Evolutionary conservation across 192 early-diverging fungal species (phyloP).

Genomic region (Coemansia erecta): DNA sequence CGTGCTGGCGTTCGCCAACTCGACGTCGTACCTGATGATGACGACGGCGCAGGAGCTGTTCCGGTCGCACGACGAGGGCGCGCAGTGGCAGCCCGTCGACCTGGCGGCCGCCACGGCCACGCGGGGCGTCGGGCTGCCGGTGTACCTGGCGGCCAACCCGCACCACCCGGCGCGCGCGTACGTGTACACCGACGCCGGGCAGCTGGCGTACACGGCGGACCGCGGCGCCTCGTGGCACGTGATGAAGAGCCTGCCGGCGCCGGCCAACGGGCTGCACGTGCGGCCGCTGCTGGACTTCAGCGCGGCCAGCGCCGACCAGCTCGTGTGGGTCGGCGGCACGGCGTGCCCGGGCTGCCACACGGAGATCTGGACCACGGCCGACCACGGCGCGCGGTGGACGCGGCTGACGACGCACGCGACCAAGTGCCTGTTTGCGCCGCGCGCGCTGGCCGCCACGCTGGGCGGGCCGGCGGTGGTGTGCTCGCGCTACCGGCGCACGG

Average conservation of each 20-base stretch:
- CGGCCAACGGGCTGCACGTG: slow-evolving; percentile 66
- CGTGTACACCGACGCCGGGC: slow-evolving; percentile 55
- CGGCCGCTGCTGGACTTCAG: slow-evolving; percentile 83
- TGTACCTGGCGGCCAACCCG: slow-evolving; percentile 68
- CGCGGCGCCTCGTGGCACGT: slow-evolving; percentile 56
- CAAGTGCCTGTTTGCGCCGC: slow-evolving; percentile 80
- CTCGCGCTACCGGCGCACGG: slow-evolving; percentile 61
- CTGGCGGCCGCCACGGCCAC: slow-evolving; percentile 37
- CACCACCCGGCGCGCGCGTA: slow-evolving; percentile 66
- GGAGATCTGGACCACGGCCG: slow-evolving; percentile 65
- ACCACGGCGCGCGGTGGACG: slow-evolving; percentile 73
- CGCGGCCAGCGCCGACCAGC: slow-evolving; percentile 82
- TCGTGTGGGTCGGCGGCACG: slow-evolving; percentile 74
- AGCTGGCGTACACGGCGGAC: slow-evolving; percentile 57
- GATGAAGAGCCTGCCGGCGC: slow-evolving; percentile 51
- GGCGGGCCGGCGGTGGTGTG: slow-evolving; percentile 76
- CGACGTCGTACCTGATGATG: slow-evolving; percentile 62
- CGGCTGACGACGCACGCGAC: slow-evolving; percentile 75
- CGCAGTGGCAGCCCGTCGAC: slow-evolving; percentile 60
- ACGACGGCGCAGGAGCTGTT: slow-evolving; percentile 62
- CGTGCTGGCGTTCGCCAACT: slow-evolving; percentile 65
- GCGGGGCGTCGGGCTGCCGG: slow-evolving; percentile 28
- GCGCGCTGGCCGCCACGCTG: slow-evolving; percentile 59
- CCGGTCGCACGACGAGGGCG: slow-evolving; percentile 72
- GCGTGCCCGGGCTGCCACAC: slow-evolving; percentile 62